phyloP scores from a whole-genome alignment of 225 moss, liverwort and hornwort genomes.

The Pseudoscleropodium purum region DNA sequence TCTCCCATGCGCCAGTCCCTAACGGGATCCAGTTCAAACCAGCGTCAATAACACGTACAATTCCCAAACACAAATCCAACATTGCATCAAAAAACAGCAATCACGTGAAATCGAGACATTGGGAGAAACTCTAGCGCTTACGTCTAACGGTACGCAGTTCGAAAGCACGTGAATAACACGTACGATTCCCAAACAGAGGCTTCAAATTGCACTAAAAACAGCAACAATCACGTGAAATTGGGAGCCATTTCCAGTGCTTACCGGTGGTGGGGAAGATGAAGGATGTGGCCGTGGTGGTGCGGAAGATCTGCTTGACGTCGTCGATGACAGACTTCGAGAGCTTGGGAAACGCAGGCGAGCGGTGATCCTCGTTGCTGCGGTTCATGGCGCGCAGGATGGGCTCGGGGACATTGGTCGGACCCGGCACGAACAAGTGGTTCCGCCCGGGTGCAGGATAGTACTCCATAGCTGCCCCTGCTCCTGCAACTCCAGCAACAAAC shows the following conservation, averaged over 20 bases:
- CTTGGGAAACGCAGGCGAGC: constrained; percentile 88
- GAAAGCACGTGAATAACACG: background rate
- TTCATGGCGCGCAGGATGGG: constrained; percentile 83
- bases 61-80: background rate
- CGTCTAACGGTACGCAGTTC: background rate
- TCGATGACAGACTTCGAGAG: constrained; percentile 81
- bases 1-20: constrained; percentile 99
- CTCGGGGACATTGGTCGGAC: constrained; percentile 97
- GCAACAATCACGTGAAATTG: background rate
- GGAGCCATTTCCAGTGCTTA: background rate
- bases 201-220: background rate
- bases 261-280: constrained; percentile 95
- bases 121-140: background rate
- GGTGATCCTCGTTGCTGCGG: constrained; percentile 93
- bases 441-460: constrained; percentile 80
- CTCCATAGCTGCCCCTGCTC: constrained; percentile 35
- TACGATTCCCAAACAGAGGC: background rate
- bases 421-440: constrained; percentile 95
- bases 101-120: background rate
- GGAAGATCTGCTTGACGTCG: constrained; percentile 87
- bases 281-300: constrained; percentile 61
- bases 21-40: background rate
- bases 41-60: background rate
- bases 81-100: background rate
- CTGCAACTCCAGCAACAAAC: background rate